A percentile compares a stretch with the other conserved stretches of the same genome.
These are phyloP conservation scores for Wallacemonas sp. DNA, from an alignment of 208 protist genomes.

Conservation along the genomic window DNA sequence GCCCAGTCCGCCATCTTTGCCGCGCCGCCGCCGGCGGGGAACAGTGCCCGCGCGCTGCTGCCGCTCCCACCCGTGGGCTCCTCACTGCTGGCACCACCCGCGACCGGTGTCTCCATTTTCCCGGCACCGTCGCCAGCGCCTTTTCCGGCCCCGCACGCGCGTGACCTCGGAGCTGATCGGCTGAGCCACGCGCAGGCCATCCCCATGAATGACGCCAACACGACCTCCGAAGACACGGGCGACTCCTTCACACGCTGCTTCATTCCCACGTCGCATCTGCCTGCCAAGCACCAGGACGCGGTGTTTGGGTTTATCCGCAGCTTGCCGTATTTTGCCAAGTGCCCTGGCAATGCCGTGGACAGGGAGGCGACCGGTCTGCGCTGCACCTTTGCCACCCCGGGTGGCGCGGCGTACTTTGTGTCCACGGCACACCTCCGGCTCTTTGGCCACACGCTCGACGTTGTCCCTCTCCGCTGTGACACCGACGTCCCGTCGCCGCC, in stretches of 20 bases:
- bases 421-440: slow-evolving; percentile 2
- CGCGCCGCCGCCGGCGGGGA: slow-evolving; percentile 2
- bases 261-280: slow-evolving; percentile 32
- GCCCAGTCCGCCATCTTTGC: slow-evolving; percentile 10
- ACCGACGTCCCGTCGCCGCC: not conserved
- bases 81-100: not conserved
- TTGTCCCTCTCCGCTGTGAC: not conserved
- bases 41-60: not conserved
- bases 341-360: slow-evolving; percentile 26
- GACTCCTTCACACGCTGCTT: slow-evolving; percentile 26
- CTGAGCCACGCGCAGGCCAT: not conserved
- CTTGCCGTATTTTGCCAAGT: slow-evolving; percentile 35
- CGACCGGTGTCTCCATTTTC: slow-evolving; percentile 2
- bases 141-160: not conserved
- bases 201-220: not conserved
- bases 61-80: not conserved
- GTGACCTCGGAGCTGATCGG: not conserved
- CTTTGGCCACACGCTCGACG: slow-evolving; percentile 2
- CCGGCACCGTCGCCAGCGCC: not conserved
- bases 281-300: slow-evolving; percentile 22
- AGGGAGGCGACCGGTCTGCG: slow-evolving; percentile 20
- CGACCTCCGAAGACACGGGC: not conserved
- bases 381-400: slow-evolving; percentile 34
- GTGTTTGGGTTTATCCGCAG: slow-evolving; percentile 32
- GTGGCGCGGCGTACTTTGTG: slow-evolving; percentile 38